Evolutionary conservation across 2,329 filamentous ascomycete genomes (phyloP).

Genomic region (Aspergillus texensis): DNA sequence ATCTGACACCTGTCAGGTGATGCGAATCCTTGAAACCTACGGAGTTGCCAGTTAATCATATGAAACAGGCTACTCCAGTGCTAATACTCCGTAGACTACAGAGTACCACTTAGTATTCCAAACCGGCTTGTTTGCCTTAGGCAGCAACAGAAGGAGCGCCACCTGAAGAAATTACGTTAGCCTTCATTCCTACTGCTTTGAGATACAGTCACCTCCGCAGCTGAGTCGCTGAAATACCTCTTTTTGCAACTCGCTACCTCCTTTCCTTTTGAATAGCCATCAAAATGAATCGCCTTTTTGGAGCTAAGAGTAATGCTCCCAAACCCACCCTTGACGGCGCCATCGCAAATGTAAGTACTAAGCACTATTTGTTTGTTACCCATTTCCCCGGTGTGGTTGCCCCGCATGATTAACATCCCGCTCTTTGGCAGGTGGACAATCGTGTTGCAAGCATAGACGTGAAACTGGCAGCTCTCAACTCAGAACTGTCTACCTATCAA

Average conservation of each 20-base stretch:
- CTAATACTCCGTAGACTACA: too few relatives aligned
- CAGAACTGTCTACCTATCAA: conserved; percentile 87
- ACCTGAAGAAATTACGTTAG: not conserved
- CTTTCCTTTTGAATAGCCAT: not conserved
- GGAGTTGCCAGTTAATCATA: not conserved
- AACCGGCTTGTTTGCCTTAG: not conserved
- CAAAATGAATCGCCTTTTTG: conserved; percentile 94
- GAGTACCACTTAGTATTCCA: not conserved
- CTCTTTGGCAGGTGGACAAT: conserved; percentile 65
- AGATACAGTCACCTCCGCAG: not conserved
- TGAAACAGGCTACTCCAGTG: not conserved
- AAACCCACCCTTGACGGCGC: conserved; percentile 86
- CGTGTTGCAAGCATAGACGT: conserved; percentile 87
- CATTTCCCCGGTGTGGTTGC: conserved; percentile 4
- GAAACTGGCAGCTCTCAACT: conserved; percentile 88
- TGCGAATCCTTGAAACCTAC: not conserved
- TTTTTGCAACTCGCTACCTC: not conserved
- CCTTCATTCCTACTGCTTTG: not conserved
- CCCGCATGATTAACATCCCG: conserved; percentile 8
- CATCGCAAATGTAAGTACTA: conserved; percentile 69
- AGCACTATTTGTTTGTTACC: conserved; percentile 16
- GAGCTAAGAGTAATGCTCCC: conserved; percentile 79
- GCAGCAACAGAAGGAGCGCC: not conserved
- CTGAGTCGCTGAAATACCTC: not conserved
- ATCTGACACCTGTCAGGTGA: not conserved